Evolutionary conservation across 208 protist species (phyloP), one percentile per base, ranked within the genome.

Genomic region (Trypanosomatidae sp.): DNA sequence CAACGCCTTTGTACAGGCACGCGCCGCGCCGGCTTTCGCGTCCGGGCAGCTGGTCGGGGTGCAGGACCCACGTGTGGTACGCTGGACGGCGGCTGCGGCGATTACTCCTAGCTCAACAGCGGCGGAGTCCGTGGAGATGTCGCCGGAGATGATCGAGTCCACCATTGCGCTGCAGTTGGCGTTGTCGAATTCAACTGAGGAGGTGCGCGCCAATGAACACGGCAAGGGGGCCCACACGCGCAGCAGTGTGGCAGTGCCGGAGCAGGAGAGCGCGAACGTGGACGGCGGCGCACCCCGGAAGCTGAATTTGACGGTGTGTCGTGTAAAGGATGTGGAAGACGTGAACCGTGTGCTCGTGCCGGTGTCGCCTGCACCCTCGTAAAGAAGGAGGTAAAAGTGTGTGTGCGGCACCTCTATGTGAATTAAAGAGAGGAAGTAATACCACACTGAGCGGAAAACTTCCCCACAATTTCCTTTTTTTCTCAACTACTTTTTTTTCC

Each of bases 11-110:
- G 79, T 72, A 46, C 74, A 74, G 28, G 86, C 83, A 30, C 71
- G 81, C 12, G 81, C 74, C 12, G 83, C 92, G 2, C 82, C 85
- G 3, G 83, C 88, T 28, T 91, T 93, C 59, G 87, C 87, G 13
- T 43, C 85, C 2, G 87, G 88, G 17, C 86, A 95, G 68, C 88
- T 79, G 12, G 25, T 33, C 13, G 39, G 69, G 12, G 49, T 79
- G 6, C 30, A 74, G 13, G 75, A 79, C 46, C 69, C 69, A 1
- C 68, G 75, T 22, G 46, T 79, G 7, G 19, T 30, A n/a, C 68
- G 75, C 5, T 79, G 75, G 75, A 53, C 25, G 15, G 67, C 44
- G 17, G 68, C 67, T 0, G 69, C 67, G 1, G 30, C 52, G 39
- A 64, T 15, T 3, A 30, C 4, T 17, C n/a, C 15, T 30, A 19